Percentiles rank a stretch among this genome's conserved stretches.
Conservation (phyloP, 495 filamentous ascomycete genomes). For the Xylaria scruposa region DNA sequence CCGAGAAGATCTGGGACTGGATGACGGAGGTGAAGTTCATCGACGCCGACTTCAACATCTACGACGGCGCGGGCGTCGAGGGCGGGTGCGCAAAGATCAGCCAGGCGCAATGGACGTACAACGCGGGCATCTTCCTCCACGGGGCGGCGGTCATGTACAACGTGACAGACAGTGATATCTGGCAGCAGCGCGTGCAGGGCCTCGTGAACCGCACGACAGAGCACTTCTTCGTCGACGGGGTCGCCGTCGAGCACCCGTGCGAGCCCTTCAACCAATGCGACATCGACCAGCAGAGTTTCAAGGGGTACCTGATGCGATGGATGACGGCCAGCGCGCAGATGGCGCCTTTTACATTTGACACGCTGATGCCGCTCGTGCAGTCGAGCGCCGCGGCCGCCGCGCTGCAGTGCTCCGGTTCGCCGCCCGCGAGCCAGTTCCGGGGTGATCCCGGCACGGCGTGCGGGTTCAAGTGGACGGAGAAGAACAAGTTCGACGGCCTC, state of each 20-base stretch:
- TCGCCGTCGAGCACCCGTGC: conserved; percentile 74
- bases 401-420: conserved; percentile 64
- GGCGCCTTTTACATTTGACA: conserved; percentile 65
- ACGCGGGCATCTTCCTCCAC: conserved; percentile 73
- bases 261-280: conserved; percentile 70
- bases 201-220: conserved; percentile 59
- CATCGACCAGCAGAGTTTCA: conserved; percentile 75
- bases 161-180: conserved; percentile 58
- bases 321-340: conserved; percentile 69
- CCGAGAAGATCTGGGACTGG: conserved; percentile 75
- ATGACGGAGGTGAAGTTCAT: conserved; percentile 65
- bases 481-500: conserved; percentile 45
- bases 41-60: conserved; percentile 64
- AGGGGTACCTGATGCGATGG: conserved; percentile 76
- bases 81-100: conserved; percentile 66
- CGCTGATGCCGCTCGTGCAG: conserved; percentile 63
- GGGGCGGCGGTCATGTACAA: conserved; percentile 84
- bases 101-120: conserved; percentile 77
- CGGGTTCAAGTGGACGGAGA: conserved; percentile 57
- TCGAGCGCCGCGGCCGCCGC: conserved; percentile 67
- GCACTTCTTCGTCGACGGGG: conserved; percentile 63
- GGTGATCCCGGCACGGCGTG: conserved; percentile 59
- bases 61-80: conserved; percentile 68
- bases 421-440: conserved; percentile 50
- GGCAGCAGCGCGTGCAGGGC: conserved; percentile 64